These are phyloP conservation scores for Talaromyces adpressus DNA, from an alignment of 495 filamentous ascomycete species.

Conservation along the genomic window DNA sequence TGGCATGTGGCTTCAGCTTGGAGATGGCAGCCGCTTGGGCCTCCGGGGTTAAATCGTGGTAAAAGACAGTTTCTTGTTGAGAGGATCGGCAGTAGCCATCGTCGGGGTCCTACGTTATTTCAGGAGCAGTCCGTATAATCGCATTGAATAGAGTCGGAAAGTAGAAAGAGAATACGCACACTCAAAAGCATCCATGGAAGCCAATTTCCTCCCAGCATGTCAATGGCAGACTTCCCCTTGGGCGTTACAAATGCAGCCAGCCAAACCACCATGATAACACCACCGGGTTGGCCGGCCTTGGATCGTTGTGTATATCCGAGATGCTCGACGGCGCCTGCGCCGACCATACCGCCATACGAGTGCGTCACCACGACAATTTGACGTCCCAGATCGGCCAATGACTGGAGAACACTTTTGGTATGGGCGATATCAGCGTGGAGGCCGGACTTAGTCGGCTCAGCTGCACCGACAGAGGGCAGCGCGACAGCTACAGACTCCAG, in stretches of 20 bases:
- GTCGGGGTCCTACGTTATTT: too few species aligned
- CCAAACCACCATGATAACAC: constrained; percentile 34
- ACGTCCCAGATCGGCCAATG: constrained; percentile 8
- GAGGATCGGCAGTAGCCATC: too few species aligned
- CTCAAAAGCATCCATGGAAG: too few species aligned
- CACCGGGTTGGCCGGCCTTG: constrained; percentile 23
- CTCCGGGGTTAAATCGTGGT: constrained; percentile 19
- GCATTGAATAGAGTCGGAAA: too few species aligned
- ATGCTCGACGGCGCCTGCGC: constrained; percentile 33
- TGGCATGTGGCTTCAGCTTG: constrained; percentile 14
- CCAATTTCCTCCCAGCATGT: constrained; percentile 15
- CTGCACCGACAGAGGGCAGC: constrained; percentile 7
- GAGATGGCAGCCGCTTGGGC: constrained; percentile 14
- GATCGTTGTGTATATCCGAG: constrained; percentile 25
- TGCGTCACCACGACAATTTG: constrained; percentile 35
- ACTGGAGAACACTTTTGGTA: constrained; percentile 9
- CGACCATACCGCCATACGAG: constrained; percentile 31
- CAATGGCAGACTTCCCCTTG: constrained; percentile 16
- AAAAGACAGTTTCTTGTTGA: too few species aligned
- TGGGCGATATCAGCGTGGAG: background rate
- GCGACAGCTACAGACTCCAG: constrained; percentile 7
- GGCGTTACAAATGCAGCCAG: constrained; percentile 26
- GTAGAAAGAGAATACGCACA: too few species aligned
- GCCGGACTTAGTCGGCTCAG: constrained; percentile 1
- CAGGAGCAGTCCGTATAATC: too few species aligned